These are phyloP conservation scores for Mucor plumbeus DNA, from an alignment of 371 early-diverging fungal species.

Conservation along the genomic window DNA sequence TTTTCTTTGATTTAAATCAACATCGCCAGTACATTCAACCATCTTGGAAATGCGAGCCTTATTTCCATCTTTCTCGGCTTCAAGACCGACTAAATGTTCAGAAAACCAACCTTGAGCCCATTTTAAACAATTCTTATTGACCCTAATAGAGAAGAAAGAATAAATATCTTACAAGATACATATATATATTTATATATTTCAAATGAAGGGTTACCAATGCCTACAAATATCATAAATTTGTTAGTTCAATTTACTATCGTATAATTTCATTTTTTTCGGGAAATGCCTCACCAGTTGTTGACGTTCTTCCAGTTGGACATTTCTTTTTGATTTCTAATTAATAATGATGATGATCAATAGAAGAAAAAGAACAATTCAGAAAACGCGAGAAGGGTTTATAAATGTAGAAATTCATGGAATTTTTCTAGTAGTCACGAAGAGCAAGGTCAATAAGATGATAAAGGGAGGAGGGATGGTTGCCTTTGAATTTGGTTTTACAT, in stretches of 20 bases:
- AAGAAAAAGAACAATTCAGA: constrained; percentile 11
- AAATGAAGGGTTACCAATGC: constrained; percentile 27
- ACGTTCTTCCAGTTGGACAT: constrained; percentile 48
- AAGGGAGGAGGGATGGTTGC: no score
- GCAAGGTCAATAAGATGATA: no score
- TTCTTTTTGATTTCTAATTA: not conserved
- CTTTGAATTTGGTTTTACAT: no score
- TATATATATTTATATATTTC: not conserved
- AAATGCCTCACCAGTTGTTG: constrained; percentile 32
- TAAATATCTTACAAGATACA: not conserved
- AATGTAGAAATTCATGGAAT: constrained; percentile 13
- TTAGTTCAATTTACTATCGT: not conserved
- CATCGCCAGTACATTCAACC: constrained; percentile 73
- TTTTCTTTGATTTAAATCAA: constrained; percentile 87
- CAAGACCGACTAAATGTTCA: constrained; percentile 56
- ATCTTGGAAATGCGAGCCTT: constrained; percentile 61
- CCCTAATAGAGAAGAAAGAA: constrained; percentile 56
- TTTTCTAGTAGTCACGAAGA: constrained; percentile 1
- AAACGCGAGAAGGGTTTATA: constrained; percentile 13
- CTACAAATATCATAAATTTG: not conserved
- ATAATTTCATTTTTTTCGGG: no score
- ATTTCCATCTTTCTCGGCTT: constrained; percentile 51
- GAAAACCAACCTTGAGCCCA: constrained; percentile 79
- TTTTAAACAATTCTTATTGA: constrained; percentile 83
- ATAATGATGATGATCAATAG: not conserved